These are phyloP conservation scores for Telfairia occidentalis DNA, from an alignment of 331 rosid species.

Conservation along the genomic window DNA sequence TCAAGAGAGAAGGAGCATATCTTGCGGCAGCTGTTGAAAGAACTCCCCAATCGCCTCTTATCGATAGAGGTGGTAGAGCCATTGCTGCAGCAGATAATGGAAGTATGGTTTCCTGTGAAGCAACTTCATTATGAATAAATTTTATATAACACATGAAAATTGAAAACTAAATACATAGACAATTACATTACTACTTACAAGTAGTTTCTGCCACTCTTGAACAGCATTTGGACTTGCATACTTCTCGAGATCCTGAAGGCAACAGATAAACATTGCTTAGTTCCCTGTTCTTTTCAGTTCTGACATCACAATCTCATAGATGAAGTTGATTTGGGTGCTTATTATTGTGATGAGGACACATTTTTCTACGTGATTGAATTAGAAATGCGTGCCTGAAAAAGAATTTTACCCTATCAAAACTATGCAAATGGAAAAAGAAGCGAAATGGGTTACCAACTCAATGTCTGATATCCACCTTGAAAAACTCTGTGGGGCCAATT, in stretches of 20 bases:
- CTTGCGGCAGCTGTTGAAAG: constrained; percentile 78
- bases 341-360: background rate
- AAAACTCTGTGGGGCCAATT: constrained; percentile 83
- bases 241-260: constrained; percentile 64
- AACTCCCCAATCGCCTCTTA: constrained; percentile 80
- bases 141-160: background rate
- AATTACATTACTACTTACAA: constrained; percentile 40
- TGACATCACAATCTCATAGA: background rate
- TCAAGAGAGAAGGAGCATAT: constrained; percentile 69
- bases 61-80: constrained; percentile 89
- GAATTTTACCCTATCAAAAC: background rate
- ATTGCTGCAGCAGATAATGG: constrained; percentile 80
- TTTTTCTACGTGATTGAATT: background rate
- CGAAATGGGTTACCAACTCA: constrained; percentile 13
- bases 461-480: constrained; percentile 45
- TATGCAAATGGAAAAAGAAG: background rate
- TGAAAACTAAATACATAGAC: background rate
- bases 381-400: background rate
- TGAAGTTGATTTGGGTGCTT: background rate
- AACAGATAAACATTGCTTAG: constrained; percentile 7
- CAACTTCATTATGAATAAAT: constrained; percentile 11
- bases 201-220: constrained; percentile 71
- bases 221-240: constrained; percentile 73
- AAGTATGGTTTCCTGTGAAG: constrained; percentile 69
- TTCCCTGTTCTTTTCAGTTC: background rate